Percentiles rank a stretch among this genome's conserved stretches.
Conservation (phyloP, 176 grass and related monocot genomes). For the Zizania latifolia region DNA sequence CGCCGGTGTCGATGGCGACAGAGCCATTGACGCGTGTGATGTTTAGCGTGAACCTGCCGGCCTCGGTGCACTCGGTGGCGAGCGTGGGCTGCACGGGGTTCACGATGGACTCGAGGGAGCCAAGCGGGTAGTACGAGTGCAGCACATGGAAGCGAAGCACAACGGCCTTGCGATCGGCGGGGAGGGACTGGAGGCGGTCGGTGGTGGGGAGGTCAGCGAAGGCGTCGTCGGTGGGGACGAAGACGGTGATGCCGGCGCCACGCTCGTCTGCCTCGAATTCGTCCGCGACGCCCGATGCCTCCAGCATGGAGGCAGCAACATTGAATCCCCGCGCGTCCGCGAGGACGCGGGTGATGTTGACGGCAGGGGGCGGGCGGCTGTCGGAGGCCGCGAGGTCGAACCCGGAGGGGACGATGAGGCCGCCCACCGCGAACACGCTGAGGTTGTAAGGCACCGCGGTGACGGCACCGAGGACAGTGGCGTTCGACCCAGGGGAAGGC, state of each 20-base stretch:
- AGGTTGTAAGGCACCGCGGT: conserved; percentile 70
- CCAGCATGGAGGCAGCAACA: conserved; percentile 86
- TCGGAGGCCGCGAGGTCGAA: conserved; percentile 79
- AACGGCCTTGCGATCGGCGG: conserved; percentile 72
- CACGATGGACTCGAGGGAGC: conserved; percentile 91
- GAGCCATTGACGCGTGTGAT: conserved; percentile 94
- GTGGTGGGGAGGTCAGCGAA: conserved; percentile 71
- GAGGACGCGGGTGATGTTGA: conserved; percentile 84
- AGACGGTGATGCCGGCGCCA: conserved; percentile 87
- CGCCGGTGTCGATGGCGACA: conserved; percentile 84
- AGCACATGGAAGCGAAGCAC: conserved; percentile 97
- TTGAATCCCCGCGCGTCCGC: conserved; percentile 72
- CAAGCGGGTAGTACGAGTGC: conserved; percentile 94
- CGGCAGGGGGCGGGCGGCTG: conserved; percentile 38
- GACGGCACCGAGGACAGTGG: conserved; percentile 67
- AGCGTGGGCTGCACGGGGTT: conserved; percentile 98
- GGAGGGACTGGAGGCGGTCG: conserved; percentile 73
- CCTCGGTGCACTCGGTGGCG: conserved; percentile 70
- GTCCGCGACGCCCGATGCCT: conserved; percentile 72
- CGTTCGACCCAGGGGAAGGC: conserved; percentile 52
- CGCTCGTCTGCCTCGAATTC: conserved; percentile 76
- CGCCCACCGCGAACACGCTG: conserved; percentile 70
- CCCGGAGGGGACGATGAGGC: conserved; percentile 63
- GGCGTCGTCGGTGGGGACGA: conserved; percentile 93
- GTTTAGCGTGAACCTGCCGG: conserved; percentile 84